These are phyloP conservation scores for Hanseniaspora thailandica DNA, from an alignment of 805 yeast species.

Conservation along the genomic window DNA sequence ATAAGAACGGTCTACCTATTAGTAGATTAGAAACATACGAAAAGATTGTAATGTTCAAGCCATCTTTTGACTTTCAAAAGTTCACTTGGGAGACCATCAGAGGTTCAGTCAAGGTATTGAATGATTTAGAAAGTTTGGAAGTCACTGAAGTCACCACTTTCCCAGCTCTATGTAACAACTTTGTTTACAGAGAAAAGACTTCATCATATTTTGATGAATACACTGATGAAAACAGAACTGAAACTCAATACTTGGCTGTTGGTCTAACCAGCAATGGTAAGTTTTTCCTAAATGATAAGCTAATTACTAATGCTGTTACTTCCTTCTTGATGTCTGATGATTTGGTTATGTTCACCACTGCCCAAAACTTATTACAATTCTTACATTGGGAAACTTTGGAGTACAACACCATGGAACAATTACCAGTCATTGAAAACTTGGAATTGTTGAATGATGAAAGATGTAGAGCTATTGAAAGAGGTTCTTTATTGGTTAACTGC, in stretches of 20 bases:
- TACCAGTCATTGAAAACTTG: conserved; percentile 27
- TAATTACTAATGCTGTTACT: conserved; percentile 63
- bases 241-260: conserved; percentile 36
- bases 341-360: conserved; percentile 73
- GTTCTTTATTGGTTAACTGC: conserved; percentile 68
- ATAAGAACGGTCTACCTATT: conserved; percentile 9
- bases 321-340: conserved; percentile 64
- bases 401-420: conserved; percentile 28
- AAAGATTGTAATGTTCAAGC: conserved; percentile 45
- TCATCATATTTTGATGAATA: conserved; percentile 7
- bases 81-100: conserved; percentile 52
- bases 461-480: conserved; percentile 78
- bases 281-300: conserved; percentile 49
- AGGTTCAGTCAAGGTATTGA: conserved; percentile 42
- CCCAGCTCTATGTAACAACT: conserved; percentile 59
- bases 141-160: conserved; percentile 37
- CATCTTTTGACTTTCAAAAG: conserved; percentile 41
- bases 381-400: conserved; percentile 47
- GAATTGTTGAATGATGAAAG: conserved; percentile 56
- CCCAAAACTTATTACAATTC: conserved; percentile 71
- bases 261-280: conserved; percentile 72
- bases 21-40: conserved; percentile 36
- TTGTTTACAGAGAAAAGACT: conserved; percentile 33
- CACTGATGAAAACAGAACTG: conserved; percentile 23
- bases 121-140: conserved; percentile 19